Evolutionary conservation across 2,329 filamentous ascomycete genomes (phyloP).

Genomic region (Ophiosphaerella herpotricha): DNA sequence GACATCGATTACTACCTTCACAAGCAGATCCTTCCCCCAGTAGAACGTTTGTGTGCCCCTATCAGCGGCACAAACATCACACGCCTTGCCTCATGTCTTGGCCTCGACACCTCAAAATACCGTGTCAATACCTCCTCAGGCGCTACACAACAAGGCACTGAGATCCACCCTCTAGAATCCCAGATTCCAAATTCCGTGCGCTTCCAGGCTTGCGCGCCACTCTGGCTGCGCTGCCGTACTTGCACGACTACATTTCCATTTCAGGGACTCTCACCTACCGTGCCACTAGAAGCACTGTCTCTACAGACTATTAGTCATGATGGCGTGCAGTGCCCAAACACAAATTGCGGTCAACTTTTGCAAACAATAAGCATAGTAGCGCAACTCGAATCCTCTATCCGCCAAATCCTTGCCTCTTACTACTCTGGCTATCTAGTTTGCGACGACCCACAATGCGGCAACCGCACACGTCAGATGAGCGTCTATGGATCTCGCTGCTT

Average conservation of each 20-base stretch:
- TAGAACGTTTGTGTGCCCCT: conserved; percentile 95
- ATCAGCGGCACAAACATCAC: conserved; percentile 91
- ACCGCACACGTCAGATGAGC: conserved; percentile 86
- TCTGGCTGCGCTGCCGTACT: conserved; percentile 77
- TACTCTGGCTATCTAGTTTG: conserved; percentile 93
- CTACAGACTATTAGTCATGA: conserved; percentile 62
- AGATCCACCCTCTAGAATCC: conserved; percentile 86
- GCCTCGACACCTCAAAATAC: conserved; percentile 88
- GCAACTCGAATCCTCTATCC: conserved; percentile 84
- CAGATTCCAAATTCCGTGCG: conserved; percentile 91
- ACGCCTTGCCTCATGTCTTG: conserved; percentile 88
- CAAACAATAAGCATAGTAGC: conserved; percentile 76
- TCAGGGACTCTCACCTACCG: conserved; percentile 66
- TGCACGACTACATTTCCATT: conserved; percentile 77
- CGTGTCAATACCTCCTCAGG: conserved; percentile 66
- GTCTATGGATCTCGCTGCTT: conserved; percentile 91
- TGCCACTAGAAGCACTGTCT: conserved; percentile 10
- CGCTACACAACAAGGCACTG: conserved; percentile 48
- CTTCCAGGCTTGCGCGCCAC: conserved; percentile 78
- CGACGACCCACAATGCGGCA: conserved; percentile 84
- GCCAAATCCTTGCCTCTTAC: conserved; percentile 77
- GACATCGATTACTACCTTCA: conserved; percentile 98
- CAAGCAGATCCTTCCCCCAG: conserved; percentile 97
- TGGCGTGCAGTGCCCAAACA: conserved; percentile 72
- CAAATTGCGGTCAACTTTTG: conserved; percentile 67